Base-by-base conservation (phyloP, 805 yeast genomes). In the Jamesozyma jinghongensis region DNA sequence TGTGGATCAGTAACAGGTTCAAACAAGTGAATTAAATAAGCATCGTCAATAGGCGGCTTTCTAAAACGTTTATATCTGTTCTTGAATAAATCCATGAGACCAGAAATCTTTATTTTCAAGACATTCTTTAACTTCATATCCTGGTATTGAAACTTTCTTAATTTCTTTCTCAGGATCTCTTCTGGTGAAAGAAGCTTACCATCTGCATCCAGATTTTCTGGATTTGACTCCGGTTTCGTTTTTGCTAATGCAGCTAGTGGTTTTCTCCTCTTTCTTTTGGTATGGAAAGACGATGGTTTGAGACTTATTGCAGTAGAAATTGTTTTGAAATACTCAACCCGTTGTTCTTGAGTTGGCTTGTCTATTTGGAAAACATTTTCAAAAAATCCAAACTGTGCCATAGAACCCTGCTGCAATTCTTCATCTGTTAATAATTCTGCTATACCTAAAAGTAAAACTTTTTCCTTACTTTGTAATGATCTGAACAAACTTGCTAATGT, bases 41-140 rank as follows among this genome's bases (percentile, higher is more conserved):
- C 66, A 47, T 87, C 96, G 42, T 90, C 97, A 42, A 92, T 76
- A 0, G 84, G 70, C 0, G 98, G 97, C 54, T 88, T 92, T 53
- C 80, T 81, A 67, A 92, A 92, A 41, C 95, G 69, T 54, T 86
- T 86, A 59, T 90, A 92, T 36, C 97, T 71, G 43, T 69, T 77
- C 57, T 88, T 87, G 67, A 90, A 83, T 18, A 85, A 63, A 48
- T 92, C 97, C 92, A 92, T 84, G 32, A 92, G 65, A 1, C 85
- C 88, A 5, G 94, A 80, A 25, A 92, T 68, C 59, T 84, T 87
- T 43, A 92, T 77, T 61, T 90, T 92, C 42, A 92, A 65, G 13
- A 84, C 70, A 58, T 90, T 90, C 58, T 87, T 87, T 44, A 90
- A 66, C 52, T 82, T 78, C 70, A 85, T 81, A 58, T 92, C 97